Base-by-base conservation (phyloP, 176 grass and related monocot species). In the Zea mays region DNA sequence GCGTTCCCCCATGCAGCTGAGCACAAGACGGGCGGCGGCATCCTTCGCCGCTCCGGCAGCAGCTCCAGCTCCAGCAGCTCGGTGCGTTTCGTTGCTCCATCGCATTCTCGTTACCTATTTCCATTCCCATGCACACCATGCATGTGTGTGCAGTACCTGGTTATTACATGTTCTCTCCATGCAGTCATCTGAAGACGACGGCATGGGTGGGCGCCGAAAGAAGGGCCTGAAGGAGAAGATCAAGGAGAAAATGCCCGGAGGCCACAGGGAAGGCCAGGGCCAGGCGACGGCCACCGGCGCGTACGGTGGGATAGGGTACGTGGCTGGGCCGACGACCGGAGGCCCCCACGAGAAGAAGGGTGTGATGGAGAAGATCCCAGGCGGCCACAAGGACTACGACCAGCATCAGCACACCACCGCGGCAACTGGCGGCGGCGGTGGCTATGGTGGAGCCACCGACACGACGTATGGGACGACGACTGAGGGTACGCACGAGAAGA, bases 211-310 rank as follows among this genome's bases (percentile, higher is more conserved):
- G 16, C 66, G 86, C 9, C 85, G 88, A 82, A 93, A 88, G 89
- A 93, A 93, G 61, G 72, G 85, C 7, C 12, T 93, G 3, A 93
- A 90, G 46, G 91, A 93, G n/a, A 93, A 93, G 85, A 85, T 93
- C 27, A 93, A 86, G 82, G 91, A 90, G 84, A 90, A 90, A 38
- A 15, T 93, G 15, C 85, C 87, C 0, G 82, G 82, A 4, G 72
- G 58, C 41, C 67, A 83, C 64, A 72, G 39, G 58, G 67, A 37
- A 27, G 27, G 27, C 27, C 27, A 27, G 27, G 27, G 27, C 27
- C 27, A 27, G 27, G 27, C 27, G 27, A 27, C 27, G 27, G 27
- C 27, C 27, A 27, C 27, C 27, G 27, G 27, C 27, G 27, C 27
- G 27, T 27, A 27, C 27, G 27, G 27, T 27, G 27, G 27, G 27